phyloP scores from a whole-genome alignment of 352 stramenopile genomes.

The Phytopythium helicoides region DNA sequence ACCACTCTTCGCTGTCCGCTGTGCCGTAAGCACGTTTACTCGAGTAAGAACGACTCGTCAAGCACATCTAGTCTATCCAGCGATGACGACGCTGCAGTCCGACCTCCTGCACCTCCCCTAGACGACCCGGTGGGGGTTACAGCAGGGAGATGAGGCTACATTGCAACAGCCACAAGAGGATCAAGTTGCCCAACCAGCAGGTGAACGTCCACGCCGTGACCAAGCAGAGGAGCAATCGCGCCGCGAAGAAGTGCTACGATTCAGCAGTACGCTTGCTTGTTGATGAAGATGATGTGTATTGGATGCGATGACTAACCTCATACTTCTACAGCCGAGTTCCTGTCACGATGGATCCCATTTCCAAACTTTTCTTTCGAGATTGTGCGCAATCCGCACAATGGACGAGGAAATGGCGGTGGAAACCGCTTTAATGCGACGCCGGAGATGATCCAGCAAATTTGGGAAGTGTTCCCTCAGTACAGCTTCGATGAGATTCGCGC shows the following conservation, averaged over 20 bases:
- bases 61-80: not conserved
- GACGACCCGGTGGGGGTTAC: not conserved
- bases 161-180: not conserved
- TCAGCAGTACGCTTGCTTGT: conserved; percentile 59
- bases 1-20: conserved; percentile 54
- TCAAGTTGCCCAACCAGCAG: not conserved
- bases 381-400: conserved; percentile 38
- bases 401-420: not conserved
- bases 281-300: conserved; percentile 3
- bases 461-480: conserved; percentile 75
- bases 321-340: conserved; percentile 46
- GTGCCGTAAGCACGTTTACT: conserved; percentile 60
- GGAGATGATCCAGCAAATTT: conserved; percentile 73
- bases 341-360: conserved; percentile 68
- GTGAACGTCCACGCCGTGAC: not conserved
- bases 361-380: conserved; percentile 79
- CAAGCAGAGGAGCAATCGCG: conserved; percentile 4
- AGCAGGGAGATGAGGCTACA: not conserved
- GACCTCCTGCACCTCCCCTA: not conserved
- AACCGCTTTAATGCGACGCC: conserved; percentile 53
- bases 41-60: conserved; percentile 23
- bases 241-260: conserved; percentile 61
- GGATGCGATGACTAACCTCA: conserved; percentile 13
- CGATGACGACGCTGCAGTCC: not conserved
- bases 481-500: conserved; percentile 47